Percentiles rank a stretch among this genome's conserved stretches.
phyloP scores from a whole-genome alignment of 208 protist species.

The Leishmania amazonensis region DNA sequence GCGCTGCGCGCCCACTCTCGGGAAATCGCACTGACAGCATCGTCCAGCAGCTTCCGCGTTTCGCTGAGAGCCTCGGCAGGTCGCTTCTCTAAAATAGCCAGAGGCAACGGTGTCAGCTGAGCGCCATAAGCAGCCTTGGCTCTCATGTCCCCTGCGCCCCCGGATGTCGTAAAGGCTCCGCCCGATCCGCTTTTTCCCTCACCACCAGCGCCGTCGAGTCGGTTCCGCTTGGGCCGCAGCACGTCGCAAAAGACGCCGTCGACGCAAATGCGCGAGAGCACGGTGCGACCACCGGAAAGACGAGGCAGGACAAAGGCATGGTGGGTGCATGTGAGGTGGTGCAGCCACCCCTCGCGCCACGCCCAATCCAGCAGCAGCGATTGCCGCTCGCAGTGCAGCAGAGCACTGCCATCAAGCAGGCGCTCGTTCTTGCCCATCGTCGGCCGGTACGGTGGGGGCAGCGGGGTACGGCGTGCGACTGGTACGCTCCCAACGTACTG shows the following conservation, averaged over 20 bases:
- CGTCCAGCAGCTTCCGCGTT: slow-evolving; percentile 23
- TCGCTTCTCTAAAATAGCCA: slow-evolving; percentile 15
- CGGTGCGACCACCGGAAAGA: slow-evolving; percentile 7
- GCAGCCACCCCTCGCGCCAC: slow-evolving; percentile 35
- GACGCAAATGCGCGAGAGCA: slow-evolving; percentile 9
- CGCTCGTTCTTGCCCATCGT: neutral
- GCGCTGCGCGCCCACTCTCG: slow-evolving; percentile 18
- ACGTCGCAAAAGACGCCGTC: slow-evolving; percentile 17
- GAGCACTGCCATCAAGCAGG: slow-evolving; percentile 13
- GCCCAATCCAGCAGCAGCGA: slow-evolving; percentile 35
- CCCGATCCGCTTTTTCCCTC: neutral
- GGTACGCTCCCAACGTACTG: slow-evolving; percentile 32
- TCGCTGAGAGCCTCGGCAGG: slow-evolving; percentile 19
- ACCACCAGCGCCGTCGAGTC: neutral
- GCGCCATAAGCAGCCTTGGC: slow-evolving; percentile 3
- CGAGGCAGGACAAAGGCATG: neutral
- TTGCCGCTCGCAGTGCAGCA: slow-evolving; percentile 42
- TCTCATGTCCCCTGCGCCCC: neutral
- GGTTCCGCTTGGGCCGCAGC: slow-evolving; percentile 10
- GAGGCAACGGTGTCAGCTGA: slow-evolving; percentile 6
- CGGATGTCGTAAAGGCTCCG: neutral
- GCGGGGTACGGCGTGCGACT: slow-evolving; percentile 23
- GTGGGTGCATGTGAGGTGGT: slow-evolving; percentile 6
- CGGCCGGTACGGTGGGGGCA: neutral
- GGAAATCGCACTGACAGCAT: slow-evolving; percentile 28